These are phyloP conservation scores for Xylariaceae sp. DNA, from an alignment of 2,329 filamentous ascomycete species.

Conservation along the genomic window DNA sequence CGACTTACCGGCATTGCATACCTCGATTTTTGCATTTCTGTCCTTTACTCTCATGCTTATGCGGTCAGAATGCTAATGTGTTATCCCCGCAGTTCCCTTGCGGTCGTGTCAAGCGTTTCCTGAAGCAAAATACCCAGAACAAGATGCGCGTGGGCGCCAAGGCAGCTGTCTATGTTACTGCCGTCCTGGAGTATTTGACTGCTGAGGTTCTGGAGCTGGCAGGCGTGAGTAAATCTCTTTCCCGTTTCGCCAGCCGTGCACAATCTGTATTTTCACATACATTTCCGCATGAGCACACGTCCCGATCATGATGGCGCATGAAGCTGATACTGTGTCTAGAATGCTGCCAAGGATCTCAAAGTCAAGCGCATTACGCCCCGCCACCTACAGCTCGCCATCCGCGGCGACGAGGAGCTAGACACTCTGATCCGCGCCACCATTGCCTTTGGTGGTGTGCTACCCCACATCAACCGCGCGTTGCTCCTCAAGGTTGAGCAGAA, in stretches of 20 bases:
- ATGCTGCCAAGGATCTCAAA: constrained; percentile 98
- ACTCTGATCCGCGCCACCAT: constrained; percentile 97
- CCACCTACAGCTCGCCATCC: constrained; percentile 95
- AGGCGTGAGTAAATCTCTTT: constrained; percentile 55
- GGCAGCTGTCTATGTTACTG: constrained; percentile 96
- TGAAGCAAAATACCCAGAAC: constrained; percentile 98
- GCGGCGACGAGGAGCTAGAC: constrained; percentile 96
- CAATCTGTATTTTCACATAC: background rate
- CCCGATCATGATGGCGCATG: background rate
- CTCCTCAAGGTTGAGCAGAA: constrained; percentile 95
- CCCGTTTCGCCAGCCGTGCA: constrained; percentile 9
- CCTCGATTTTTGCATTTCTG: background rate
- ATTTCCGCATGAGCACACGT: background rate
- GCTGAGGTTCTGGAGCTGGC: constrained; percentile 97
- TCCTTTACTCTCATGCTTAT: background rate
- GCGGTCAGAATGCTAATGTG: constrained; percentile 16
- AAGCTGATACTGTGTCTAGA: constrained; percentile 43
- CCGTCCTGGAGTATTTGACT: constrained; percentile 95
- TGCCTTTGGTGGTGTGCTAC: constrained; percentile 94
- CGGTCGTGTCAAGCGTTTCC: constrained; percentile 99
- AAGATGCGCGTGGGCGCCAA: constrained; percentile 99
- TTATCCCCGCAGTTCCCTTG: constrained; percentile 73
- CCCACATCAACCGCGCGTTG: constrained; percentile 96
- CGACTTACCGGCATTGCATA: constrained; percentile 1
- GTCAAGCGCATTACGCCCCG: constrained; percentile 99